A percentile compares a stretch with the other conserved stretches of the same genome.
Conservation (phyloP, 176 grass and related monocot species). For the Cocos nucifera region DNA sequence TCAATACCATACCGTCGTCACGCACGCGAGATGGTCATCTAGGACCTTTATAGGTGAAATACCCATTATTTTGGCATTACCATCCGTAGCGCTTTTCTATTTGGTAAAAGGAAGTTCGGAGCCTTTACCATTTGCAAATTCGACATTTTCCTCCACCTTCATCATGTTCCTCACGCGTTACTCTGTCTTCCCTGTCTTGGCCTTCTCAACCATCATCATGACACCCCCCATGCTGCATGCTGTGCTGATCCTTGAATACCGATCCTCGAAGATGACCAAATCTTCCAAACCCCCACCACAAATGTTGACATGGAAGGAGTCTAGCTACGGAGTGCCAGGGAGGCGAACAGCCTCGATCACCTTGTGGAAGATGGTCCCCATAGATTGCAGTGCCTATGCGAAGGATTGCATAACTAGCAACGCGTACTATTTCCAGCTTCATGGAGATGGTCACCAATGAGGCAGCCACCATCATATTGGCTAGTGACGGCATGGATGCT, state of each 20-base stretch:
- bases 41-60: no score
- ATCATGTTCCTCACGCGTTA: no score
- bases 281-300: background rate
- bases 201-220: no score
- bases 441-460: conserved; percentile 37
- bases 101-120: no score
- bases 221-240: background rate
- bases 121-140: no score
- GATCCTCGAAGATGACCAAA: background rate
- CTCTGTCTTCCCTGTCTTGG: no score
- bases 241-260: conserved; percentile 5
- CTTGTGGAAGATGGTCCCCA: conserved; percentile 16
- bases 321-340: conserved; percentile 2
- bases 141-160: no score
- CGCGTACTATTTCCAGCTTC: conserved; percentile 43
- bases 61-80: no score
- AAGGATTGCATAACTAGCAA: conserved; percentile 39
- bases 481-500: conserved; percentile 12
- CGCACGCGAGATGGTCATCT: no score
- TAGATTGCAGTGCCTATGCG: conserved; percentile 35
- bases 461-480: conserved; percentile 11
- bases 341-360: no score
- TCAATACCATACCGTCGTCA: no score
- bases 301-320: background rate
- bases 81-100: no score